Conservation (phyloP, 371 early-diverging fungal genomes). For the Quaeritorhiza haematococci region DNA sequence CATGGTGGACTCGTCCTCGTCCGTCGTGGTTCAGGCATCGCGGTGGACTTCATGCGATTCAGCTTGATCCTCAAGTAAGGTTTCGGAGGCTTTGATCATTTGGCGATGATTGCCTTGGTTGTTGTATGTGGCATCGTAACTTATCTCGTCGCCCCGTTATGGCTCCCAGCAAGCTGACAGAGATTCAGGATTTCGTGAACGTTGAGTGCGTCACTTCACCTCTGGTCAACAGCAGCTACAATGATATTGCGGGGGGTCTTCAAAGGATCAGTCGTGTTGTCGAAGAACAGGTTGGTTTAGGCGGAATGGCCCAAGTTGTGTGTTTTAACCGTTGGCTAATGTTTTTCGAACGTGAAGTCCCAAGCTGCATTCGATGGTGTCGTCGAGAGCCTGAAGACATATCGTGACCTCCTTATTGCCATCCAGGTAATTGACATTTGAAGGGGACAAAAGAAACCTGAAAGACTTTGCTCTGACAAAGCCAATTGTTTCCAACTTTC, state of each 20-base stretch:
- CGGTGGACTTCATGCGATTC: slow-evolving; percentile 12
- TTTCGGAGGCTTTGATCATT: background rate
- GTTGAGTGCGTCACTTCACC: slow-evolving; percentile 58
- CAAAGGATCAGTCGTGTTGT: slow-evolving; percentile 45
- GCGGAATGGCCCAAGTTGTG: no score
- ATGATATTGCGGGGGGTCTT: slow-evolving; percentile 56
- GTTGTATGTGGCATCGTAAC: background rate
- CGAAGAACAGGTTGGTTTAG: slow-evolving; percentile 48
- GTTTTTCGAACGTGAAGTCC: slow-evolving; percentile 10
- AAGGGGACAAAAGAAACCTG: slow-evolving; percentile 3
- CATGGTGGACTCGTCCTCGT: background rate
- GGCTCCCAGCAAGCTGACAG: slow-evolving; percentile 47
- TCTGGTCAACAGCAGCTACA: slow-evolving; percentile 53
- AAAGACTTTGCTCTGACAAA: slow-evolving; percentile 40
- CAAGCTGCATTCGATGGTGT: slow-evolving; percentile 42
- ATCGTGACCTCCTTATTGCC: slow-evolving; percentile 64
- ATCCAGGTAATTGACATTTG: slow-evolving; percentile 41
- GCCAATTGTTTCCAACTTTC: background rate
- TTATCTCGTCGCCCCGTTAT: background rate
- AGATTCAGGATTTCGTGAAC: slow-evolving; percentile 57
- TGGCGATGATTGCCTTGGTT: background rate
- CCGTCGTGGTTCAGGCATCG: slow-evolving; percentile 3
- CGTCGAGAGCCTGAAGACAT: slow-evolving; percentile 62
- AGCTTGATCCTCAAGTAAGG: slow-evolving; percentile 15
- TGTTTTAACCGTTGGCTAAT: background rate